Conservation (phyloP, 495 filamentous ascomycete species). For the Lepidopterella palustris region DNA sequence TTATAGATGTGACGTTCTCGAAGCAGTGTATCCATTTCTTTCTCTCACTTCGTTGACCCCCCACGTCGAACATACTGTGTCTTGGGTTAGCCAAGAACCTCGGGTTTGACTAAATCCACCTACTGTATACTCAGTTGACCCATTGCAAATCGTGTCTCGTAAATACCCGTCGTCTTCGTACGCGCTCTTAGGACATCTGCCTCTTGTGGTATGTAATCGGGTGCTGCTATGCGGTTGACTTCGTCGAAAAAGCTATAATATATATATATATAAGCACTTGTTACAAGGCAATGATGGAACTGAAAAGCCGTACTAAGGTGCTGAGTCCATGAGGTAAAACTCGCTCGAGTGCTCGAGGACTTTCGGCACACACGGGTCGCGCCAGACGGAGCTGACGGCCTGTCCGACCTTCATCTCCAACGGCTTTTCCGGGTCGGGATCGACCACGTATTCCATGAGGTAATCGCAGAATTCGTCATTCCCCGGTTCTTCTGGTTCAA, state of each 20-base stretch:
- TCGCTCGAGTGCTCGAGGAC: slow-evolving; percentile 92
- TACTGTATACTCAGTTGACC: slow-evolving; percentile 98
- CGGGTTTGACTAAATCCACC: slow-evolving; percentile 29
- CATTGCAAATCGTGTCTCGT: slow-evolving; percentile 97
- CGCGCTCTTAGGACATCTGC: slow-evolving; percentile 88
- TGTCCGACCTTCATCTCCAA: slow-evolving; percentile 72
- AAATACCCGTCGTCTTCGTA: slow-evolving; percentile 99
- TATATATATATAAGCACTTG: slow-evolving; percentile 30
- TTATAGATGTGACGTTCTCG: slow-evolving; percentile 99
- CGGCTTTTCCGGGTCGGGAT: slow-evolving; percentile 76
- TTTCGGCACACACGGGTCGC: slow-evolving; percentile 73
- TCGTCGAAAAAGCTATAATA: slow-evolving; percentile 83
- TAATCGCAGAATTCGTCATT: slow-evolving; percentile 72
- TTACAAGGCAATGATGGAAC: not conserved
- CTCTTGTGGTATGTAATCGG: slow-evolving; percentile 83
- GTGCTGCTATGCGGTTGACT: slow-evolving; percentile 73
- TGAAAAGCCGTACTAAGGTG: slow-evolving; percentile 73
- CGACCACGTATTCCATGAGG: slow-evolving; percentile 78
- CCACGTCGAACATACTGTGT: slow-evolving; percentile 95
- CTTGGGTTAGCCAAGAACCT: slow-evolving; percentile 15
- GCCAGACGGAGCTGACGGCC: slow-evolving; percentile 83
- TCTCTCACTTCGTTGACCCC: slow-evolving; percentile 90
- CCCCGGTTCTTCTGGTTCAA: slow-evolving; percentile 63
- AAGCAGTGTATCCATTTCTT: slow-evolving; percentile 99
- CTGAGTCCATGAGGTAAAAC: slow-evolving; percentile 99